Conservation (phyloP, 2,329 filamentous ascomycete species). For the Aspergillus sp. region DNA sequence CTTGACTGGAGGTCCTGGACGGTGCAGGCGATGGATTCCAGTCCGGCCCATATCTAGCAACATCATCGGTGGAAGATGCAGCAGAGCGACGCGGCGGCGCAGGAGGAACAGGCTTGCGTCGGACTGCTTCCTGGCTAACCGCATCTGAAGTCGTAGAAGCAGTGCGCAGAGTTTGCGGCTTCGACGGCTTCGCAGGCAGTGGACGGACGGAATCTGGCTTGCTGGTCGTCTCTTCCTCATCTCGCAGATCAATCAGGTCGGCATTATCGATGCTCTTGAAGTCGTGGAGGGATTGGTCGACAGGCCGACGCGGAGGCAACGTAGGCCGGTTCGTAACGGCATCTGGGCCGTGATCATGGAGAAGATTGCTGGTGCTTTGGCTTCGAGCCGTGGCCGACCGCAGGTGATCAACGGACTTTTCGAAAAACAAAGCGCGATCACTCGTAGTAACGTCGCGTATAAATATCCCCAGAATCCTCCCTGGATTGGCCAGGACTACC, state of each 20-base stretch:
- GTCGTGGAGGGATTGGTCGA: constrained; percentile 12
- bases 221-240: constrained; percentile 16
- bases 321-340: constrained; percentile 25
- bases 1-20: not conserved
- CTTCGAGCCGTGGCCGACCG: constrained; percentile 16
- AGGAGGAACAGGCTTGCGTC: constrained; percentile 30
- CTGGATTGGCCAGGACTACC: constrained; percentile 74
- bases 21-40: no score
- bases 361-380: constrained; percentile 17
- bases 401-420: constrained; percentile 46
- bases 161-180: constrained; percentile 36
- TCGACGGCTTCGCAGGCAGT: constrained; percentile 38
- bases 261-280: constrained; percentile 20
- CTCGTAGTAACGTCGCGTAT: constrained; percentile 91
- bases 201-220: constrained; percentile 14
- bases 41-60: no score
- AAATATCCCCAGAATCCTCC: constrained; percentile 76
- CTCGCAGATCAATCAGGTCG: constrained; percentile 34
- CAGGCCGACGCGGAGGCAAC: constrained; percentile 32
- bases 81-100: constrained; percentile 28
- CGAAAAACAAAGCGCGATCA: constrained; percentile 66
- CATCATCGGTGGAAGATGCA: not conserved
- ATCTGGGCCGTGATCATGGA: constrained; percentile 17
- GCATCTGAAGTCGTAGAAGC: constrained; percentile 19
- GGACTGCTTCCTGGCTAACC: constrained; percentile 15